Evolutionary conservation across 2,329 filamentous ascomycete species (phyloP), one percentile per base, ranked within the genome.

Genomic region (Escovopsis weberi): DNA sequence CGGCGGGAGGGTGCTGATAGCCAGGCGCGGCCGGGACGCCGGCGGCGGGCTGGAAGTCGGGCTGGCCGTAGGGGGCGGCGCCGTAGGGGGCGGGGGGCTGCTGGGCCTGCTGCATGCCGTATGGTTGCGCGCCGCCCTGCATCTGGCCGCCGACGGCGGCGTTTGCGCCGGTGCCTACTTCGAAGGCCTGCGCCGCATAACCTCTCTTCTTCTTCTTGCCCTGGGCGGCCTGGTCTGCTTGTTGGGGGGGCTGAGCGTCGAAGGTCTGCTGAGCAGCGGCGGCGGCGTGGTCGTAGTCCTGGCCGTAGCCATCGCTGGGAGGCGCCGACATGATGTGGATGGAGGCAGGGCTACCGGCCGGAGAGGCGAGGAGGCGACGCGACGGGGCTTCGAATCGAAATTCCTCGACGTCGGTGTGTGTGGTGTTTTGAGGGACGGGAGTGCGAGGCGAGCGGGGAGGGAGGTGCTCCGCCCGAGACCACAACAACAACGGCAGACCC

Each of bases 181-280:
- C 89, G 63, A 94, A 98, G 38, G 89, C 89, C 62, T 93, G 84
- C 44, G 85, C 85, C 43, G 91, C 91, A 68, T 96, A 96, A 44
- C 84, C 82, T 69, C 87, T 77, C 75, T 94, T 94, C 77, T 94
- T 95, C 69, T 87, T 87, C 62, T 75, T 80, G 48, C 67, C 71
- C 38, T 68, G 67, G 37, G 69, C 69, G 28, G 63, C 55, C 37
- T 50, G 57, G 18, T 51, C 47, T 26, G 55, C 49, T 34, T 53
- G 56, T 4, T 59, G 60, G 9, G 62, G 54, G 10, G 58, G 56
- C 36, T 60, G 60, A 37, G 53, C 56, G 38, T 60, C 50, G 43
- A 65, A 61, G 41, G 41, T 38, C 19, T 52, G 57, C 44, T 65
- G 65, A 23, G 23, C 62, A 44, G 63, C 61, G 39, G 67, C 62